phyloP scores from a whole-genome alignment of 768 basidiomycete genomes.

The Tylopilus sp. region DNA sequence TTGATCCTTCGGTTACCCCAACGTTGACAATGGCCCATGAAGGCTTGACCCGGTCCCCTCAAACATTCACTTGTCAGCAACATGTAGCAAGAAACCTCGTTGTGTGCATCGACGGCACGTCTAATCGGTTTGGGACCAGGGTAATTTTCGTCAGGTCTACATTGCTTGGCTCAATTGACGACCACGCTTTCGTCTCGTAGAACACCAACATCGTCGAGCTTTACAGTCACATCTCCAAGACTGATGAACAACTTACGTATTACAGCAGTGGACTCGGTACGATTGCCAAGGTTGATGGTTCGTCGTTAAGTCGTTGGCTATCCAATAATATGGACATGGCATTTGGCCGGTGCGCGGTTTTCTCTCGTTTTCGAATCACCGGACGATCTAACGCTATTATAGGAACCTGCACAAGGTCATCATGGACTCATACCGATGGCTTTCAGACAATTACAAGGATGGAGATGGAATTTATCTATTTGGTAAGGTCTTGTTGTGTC shows the following conservation, averaged over 20 bases:
- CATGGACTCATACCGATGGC: slow-evolving; percentile 38
- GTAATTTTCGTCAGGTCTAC: slow-evolving; percentile 12
- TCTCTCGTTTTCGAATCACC: not conserved
- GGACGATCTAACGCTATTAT: not conserved
- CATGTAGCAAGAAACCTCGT: slow-evolving; percentile 17
- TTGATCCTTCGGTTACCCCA: not conserved
- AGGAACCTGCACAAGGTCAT: slow-evolving; percentile 38
- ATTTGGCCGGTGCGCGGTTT: slow-evolving; percentile 33
- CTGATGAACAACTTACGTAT: slow-evolving; percentile 34
- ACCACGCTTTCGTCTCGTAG: slow-evolving; percentile 14
- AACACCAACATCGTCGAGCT: slow-evolving; percentile 43
- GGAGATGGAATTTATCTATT: slow-evolving; percentile 42
- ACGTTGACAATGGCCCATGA: slow-evolving; percentile 4
- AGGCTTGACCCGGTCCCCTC: not conserved
- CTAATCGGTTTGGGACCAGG: slow-evolving; percentile 36
- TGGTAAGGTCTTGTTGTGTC: slow-evolving; percentile 22
- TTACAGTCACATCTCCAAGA: slow-evolving; percentile 35
- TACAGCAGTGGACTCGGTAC: slow-evolving; percentile 42
- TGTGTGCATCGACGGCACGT: slow-evolving; percentile 41
- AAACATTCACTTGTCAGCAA: slow-evolving; percentile 3
- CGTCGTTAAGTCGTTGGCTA: slow-evolving; percentile 20
- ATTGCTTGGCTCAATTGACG: not conserved
- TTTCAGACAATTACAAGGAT: slow-evolving; percentile 35
- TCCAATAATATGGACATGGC: slow-evolving; percentile 33
- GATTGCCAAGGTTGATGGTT: slow-evolving; percentile 23